These are phyloP conservation scores for Saksenaea oblongispora DNA, from an alignment of 371 early-diverging fungal genomes.

Conservation along the genomic window DNA sequence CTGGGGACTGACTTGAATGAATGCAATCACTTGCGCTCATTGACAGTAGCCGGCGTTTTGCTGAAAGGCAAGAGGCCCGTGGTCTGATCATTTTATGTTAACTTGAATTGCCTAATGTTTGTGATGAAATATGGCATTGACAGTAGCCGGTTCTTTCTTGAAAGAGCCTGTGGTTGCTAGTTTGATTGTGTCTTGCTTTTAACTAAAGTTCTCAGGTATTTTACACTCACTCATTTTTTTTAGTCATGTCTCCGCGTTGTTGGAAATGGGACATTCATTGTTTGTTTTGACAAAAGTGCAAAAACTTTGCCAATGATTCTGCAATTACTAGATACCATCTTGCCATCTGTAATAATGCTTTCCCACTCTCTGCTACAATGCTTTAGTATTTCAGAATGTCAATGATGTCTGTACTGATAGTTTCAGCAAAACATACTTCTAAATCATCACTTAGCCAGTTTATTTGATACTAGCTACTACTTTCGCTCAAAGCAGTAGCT, in stretches of 20 bases:
- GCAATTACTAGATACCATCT: too few species aligned
- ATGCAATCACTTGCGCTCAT: neutral
- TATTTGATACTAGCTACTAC: too few species aligned
- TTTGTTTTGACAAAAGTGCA: neutral
- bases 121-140: neutral
- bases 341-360: too few species aligned
- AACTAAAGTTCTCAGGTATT: neutral
- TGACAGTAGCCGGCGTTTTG: neutral
- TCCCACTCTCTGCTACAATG: too few species aligned
- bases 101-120: neutral
- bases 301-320: too few species aligned
- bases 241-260: neutral
- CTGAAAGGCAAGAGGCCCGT: neutral
- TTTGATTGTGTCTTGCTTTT: neutral
- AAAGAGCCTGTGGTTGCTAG: neutral
- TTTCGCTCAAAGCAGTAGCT: too few species aligned
- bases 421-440: too few species aligned
- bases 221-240: neutral
- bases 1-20: neutral
- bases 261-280: neutral
- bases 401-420: too few species aligned
- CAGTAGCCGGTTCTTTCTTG: neutral
- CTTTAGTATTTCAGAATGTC: too few species aligned
- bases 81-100: neutral
- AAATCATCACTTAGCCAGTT: too few species aligned